Conservation (phyloP, 1,284 basidiomycete genomes). For the Cutaneotrichosporon arboriforme region DNA sequence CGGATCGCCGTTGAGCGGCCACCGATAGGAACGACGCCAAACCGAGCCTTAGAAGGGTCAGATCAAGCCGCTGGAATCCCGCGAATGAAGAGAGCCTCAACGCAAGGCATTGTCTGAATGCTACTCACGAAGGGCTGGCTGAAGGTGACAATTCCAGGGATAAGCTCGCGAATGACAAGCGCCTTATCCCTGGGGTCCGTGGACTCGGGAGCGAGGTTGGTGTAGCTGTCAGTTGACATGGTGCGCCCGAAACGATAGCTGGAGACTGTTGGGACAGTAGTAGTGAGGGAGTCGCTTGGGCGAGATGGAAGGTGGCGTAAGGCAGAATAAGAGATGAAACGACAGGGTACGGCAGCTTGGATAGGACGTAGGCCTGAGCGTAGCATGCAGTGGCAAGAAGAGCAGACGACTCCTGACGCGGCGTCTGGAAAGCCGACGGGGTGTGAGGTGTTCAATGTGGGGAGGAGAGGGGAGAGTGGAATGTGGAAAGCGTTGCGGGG, state of each 20-base stretch:
- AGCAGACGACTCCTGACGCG: too few relatives aligned
- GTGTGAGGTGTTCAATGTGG: too few relatives aligned
- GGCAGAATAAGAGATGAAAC: neutral
- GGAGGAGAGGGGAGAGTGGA: too few relatives aligned
- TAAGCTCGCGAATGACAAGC: constrained; percentile 44
- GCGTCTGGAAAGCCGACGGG: too few relatives aligned
- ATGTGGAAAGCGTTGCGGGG: too few relatives aligned
- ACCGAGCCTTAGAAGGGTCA: constrained; percentile 49
- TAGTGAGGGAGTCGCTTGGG: neutral
- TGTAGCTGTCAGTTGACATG: constrained; percentile 5
- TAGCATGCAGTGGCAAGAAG: too few relatives aligned
- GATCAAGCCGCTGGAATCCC: too few relatives aligned
- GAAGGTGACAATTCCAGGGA: constrained; percentile 45
- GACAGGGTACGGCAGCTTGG: neutral
- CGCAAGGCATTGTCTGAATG: neutral
- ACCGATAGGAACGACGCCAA: constrained; percentile 65
- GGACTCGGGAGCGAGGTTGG: constrained; percentile 17
- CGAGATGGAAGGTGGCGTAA: neutral
- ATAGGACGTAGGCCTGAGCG: too few relatives aligned
- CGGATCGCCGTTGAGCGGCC: constrained; percentile 78
- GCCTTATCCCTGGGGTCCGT: constrained; percentile 28
- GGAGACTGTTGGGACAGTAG: neutral
- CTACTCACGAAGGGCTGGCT: constrained; percentile 44
- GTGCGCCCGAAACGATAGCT: neutral
- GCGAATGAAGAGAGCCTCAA: neutral